Conservation (phyloP, 2,329 filamentous ascomycete species). For the Sphaerulina musiva region DNA sequence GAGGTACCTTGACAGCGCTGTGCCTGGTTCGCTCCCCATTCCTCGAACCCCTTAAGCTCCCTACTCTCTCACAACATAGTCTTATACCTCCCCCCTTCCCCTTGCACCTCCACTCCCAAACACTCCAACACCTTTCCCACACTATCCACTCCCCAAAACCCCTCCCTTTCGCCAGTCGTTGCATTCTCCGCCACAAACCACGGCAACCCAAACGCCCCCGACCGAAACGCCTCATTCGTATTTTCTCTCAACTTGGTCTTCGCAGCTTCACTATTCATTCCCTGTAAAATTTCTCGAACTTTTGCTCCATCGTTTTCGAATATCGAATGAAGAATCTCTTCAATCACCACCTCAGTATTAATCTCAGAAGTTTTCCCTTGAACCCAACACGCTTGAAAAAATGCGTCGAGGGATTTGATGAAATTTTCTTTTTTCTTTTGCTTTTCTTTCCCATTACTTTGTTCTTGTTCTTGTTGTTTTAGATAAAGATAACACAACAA, state of each 20-base stretch:
- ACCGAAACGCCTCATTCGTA: slow-evolving; percentile 46
- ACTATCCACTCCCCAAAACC: slow-evolving; percentile 57
- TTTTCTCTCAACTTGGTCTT: slow-evolving; percentile 46
- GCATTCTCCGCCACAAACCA: slow-evolving; percentile 53
- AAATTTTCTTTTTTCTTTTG: too few species aligned
- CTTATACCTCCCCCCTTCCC: slow-evolving; percentile 33
- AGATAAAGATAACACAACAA: slow-evolving; percentile 45
- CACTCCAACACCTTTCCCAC: slow-evolving; percentile 50
- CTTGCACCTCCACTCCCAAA: slow-evolving; percentile 44
- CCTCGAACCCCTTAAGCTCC: not conserved
- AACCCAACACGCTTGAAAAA: slow-evolving; percentile 50
- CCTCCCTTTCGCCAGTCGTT: slow-evolving; percentile 44
- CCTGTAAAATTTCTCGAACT: slow-evolving; percentile 36
- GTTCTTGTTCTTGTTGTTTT: slow-evolving; percentile 12
- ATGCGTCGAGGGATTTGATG: slow-evolving; percentile 25
- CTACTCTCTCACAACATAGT: slow-evolving; percentile 32
- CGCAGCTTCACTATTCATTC: slow-evolving; percentile 35
- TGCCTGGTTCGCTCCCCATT: too few species aligned
- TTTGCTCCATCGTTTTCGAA: slow-evolving; percentile 36
- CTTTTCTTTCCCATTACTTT: too few species aligned
- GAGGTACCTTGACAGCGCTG: too few species aligned
- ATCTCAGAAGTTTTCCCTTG: slow-evolving; percentile 39
- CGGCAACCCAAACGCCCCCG: slow-evolving; percentile 56
- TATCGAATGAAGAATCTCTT: slow-evolving; percentile 38
- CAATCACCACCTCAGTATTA: slow-evolving; percentile 41